Evolutionary conservation across 2,329 filamentous ascomycete genomes (phyloP).

Genomic region (Elsinoe necatrix): DNA sequence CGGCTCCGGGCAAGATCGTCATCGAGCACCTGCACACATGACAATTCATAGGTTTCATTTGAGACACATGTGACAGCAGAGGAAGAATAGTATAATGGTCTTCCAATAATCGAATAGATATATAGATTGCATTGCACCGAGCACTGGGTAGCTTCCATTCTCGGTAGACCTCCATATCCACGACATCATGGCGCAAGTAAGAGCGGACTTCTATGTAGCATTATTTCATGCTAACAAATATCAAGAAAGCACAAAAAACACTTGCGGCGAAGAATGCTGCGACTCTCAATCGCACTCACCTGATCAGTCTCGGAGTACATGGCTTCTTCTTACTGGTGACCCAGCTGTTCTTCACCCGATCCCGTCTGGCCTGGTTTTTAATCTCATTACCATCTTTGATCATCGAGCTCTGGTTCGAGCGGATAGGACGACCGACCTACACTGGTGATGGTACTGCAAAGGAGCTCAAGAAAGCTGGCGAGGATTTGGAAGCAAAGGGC

Average conservation of each 20-base stretch:
- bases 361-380: conserved; percentile 57
- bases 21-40: conserved; percentile 2
- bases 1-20: background rate
- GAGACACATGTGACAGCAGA: background rate
- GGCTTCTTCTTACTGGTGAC: conserved; percentile 64
- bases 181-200: conserved; percentile 12
- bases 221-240: background rate
- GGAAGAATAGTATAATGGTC: background rate
- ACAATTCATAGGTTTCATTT: background rate
- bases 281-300: conserved; percentile 72
- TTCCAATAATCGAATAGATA: background rate
- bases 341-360: conserved; percentile 44
- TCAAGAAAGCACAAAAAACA: conserved; percentile 46
- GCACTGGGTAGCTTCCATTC: background rate
- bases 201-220: background rate
- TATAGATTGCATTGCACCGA: background rate
- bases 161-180: background rate
- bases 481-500: conserved; percentile 79
- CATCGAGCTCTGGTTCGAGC: conserved; percentile 81
- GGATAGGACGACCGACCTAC: conserved; percentile 69
- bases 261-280: conserved; percentile 71
- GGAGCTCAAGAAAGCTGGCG: conserved; percentile 66
- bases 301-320: conserved; percentile 65
- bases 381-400: conserved; percentile 66
- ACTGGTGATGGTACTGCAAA: conserved; percentile 47